These are phyloP conservation scores for Bacidia gigantensis DNA, from an alignment of 495 filamentous ascomycete species.

Conservation along the genomic window DNA sequence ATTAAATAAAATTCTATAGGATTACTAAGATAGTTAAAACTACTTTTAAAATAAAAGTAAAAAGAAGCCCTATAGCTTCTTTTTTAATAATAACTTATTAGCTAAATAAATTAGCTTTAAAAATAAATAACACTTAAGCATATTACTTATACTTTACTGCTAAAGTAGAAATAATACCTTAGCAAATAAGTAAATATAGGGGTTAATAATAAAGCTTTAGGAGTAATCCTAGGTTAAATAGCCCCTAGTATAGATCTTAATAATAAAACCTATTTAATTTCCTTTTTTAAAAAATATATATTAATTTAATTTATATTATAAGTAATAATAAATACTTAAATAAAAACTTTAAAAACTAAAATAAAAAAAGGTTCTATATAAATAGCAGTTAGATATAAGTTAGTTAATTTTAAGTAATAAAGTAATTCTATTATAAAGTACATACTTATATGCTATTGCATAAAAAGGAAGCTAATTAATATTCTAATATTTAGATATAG, in stretches of 20 bases:
- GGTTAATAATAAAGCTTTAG: constrained; percentile 49
- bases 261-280: constrained; percentile 23
- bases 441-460: constrained; percentile 40
- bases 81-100: constrained; percentile 52
- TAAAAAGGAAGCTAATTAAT: constrained; percentile 60
- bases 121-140: constrained; percentile 54
- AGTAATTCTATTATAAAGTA: constrained; percentile 50
- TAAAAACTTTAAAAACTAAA: constrained; percentile 61
- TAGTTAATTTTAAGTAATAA: constrained; percentile 56
- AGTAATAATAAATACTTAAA: constrained; percentile 60
- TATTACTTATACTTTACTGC: constrained; percentile 50
- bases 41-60: too few relatives aligned
- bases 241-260: constrained; percentile 60
- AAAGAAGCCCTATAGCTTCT: too few relatives aligned
- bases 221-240: constrained; percentile 52
- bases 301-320: too few relatives aligned
- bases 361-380: constrained; percentile 56
- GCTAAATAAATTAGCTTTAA: constrained; percentile 50
- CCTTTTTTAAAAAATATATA: neutral
- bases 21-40: too few relatives aligned
- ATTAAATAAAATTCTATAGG: too few relatives aligned
- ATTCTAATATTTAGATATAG: constrained; percentile 54
- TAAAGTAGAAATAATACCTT: constrained; percentile 44
- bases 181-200: constrained; percentile 40
- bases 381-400: constrained; percentile 58